Evolutionary conservation across 1,284 basidiomycete genomes (phyloP).

Genomic region (Apiotrichum domesticum): DNA sequence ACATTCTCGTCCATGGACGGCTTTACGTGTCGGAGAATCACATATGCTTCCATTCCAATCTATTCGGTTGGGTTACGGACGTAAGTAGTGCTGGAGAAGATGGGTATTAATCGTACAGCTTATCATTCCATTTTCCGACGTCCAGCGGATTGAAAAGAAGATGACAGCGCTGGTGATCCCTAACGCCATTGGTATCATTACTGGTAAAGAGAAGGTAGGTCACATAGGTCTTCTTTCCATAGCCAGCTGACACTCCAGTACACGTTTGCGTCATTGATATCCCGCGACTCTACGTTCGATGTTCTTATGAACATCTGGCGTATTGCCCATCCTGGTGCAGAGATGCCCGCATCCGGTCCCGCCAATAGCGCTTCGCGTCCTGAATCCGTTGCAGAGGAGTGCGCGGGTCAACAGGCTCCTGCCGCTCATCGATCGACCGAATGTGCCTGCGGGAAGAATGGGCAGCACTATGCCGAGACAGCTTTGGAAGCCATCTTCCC

Average conservation of each 20-base stretch:
- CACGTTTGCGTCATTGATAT: conserved; percentile 92
- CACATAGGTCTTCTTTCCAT: neutral
- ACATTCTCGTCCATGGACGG: conserved; percentile 93
- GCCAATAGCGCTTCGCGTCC: conserved; percentile 22
- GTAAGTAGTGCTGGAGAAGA: conserved; percentile 52
- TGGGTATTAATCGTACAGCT: conserved; percentile 53
- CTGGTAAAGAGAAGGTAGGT: conserved; percentile 55
- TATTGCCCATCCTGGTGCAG: conserved; percentile 72
- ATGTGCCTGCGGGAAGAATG: conserved; percentile 68
- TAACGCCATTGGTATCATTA: conserved; percentile 89
- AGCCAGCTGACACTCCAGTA: conserved; percentile 54
- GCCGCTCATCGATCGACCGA: conserved; percentile 50
- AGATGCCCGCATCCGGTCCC: conserved; percentile 19
- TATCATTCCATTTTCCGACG: conserved; percentile 84
- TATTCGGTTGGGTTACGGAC: conserved; percentile 98
- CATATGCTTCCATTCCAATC: conserved; percentile 96
- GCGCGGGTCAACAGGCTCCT: conserved; percentile 3
- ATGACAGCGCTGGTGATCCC: conserved; percentile 99
- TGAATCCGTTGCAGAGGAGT: conserved; percentile 22
- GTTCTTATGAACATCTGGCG: conserved; percentile 96
- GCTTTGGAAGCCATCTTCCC: conserved; percentile 75
- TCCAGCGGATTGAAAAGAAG: conserved; percentile 85
- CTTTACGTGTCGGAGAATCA: conserved; percentile 98
- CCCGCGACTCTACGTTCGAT: conserved; percentile 91
- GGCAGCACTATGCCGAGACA: conserved; percentile 65